Evolutionary conservation across 1,284 basidiomycete genomes (phyloP).

Genomic region (Cryptococcus maquisensis): DNA sequence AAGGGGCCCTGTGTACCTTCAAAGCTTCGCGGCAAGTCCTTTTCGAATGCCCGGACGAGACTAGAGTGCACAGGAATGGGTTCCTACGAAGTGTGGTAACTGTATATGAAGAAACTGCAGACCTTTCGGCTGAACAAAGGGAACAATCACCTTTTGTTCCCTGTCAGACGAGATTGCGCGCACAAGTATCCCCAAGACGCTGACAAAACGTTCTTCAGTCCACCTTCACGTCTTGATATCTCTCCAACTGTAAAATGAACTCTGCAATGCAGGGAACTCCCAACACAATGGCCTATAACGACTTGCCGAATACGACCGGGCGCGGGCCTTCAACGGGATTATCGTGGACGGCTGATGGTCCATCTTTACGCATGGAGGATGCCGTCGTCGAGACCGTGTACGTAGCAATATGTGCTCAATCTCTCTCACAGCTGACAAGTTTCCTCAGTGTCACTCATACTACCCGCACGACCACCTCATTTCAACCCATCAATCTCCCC

Average conservation of each 20-base stretch:
- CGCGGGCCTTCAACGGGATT: conserved; percentile 8
- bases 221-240: no score
- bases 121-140: no score
- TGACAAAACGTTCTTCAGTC: no score
- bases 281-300: conserved; percentile 10
- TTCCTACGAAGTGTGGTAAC: no score
- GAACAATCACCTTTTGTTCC: no score
- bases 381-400: conserved; percentile 46
- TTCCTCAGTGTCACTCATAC: conserved; percentile 36
- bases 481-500: conserved; percentile 42
- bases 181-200: no score
- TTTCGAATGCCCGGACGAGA: no score
- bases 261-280: not conserved
- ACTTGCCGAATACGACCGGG: not conserved
- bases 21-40: no score
- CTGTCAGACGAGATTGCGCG: no score
- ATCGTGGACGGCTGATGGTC: conserved; percentile 21
- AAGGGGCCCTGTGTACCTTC: no score
- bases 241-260: not conserved
- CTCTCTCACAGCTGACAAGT: conserved; percentile 1
- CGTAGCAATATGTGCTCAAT: conserved; percentile 6
- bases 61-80: no score
- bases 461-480: conserved; percentile 44
- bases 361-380: conserved; percentile 39
- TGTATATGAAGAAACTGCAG: no score